Percentiles rank a stretch among this genome's conserved stretches.
These are phyloP conservation scores for Corniculantispora saksenae DNA, from an alignment of 2,329 filamentous ascomycete species.

Conservation along the genomic window DNA sequence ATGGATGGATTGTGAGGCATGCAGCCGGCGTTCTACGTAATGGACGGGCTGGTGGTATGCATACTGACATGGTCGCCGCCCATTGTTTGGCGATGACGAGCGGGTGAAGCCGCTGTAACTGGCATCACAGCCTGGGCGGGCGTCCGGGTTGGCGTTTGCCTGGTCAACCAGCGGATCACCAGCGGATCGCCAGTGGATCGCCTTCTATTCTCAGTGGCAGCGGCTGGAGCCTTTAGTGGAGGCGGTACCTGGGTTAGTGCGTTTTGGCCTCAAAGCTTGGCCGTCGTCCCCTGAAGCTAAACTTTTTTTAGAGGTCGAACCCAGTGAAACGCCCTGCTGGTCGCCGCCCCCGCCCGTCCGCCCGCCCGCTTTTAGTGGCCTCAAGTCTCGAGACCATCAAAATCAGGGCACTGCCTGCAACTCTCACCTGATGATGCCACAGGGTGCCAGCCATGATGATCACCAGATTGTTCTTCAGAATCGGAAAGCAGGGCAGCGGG, in stretches of 20 bases:
- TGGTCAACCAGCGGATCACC: constrained; percentile 10
- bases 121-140: no score
- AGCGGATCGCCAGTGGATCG: constrained; percentile 2
- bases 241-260: neutral
- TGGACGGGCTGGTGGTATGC: neutral
- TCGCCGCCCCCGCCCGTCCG: neutral
- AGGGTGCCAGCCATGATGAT: neutral
- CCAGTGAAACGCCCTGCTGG: no score
- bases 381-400: neutral
- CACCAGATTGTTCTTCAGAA: neutral
- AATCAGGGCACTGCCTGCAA: constrained; percentile 2
- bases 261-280: neutral
- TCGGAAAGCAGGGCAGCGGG: neutral
- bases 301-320: neutral
- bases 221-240: neutral
- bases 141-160: neutral
- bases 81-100: neutral
- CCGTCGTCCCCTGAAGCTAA: constrained; percentile 4
- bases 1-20: no score
- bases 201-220: constrained; percentile 6
- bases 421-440: constrained; percentile 11
- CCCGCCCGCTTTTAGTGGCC: constrained; percentile 2
- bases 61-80: no score
- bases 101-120: neutral
- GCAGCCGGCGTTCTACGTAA: neutral